Evolutionary conservation across 257 asterid genomes (phyloP), one percentile per base, ranked within the genome.

Genomic region (Jacaranda mimosifolia): DNA sequence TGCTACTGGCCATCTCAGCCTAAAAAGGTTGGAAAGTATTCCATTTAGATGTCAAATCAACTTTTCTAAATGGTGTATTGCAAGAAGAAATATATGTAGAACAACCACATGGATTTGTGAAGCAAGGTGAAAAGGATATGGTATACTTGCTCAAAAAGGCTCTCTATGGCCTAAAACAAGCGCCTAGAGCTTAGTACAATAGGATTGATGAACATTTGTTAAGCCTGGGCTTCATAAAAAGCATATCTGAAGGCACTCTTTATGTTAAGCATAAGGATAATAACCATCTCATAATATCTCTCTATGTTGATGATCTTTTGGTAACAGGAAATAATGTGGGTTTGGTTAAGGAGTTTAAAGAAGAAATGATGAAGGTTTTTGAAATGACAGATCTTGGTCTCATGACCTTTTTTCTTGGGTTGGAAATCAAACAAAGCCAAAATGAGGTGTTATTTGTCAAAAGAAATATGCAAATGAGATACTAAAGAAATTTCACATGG

Each of bases 251-350:
- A 73, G 36, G 36, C 10, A 48, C 76, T 4, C 21, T 74, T 3
- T 73, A 79, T 66, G 72, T 73, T 21, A 64, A 56, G 10, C 36
- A 17, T 9, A 7, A 0, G 18, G 10, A 46, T 8, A 5, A 18
- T 32, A 19, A 63, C 10, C 11, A 35, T 35, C n/a, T 63, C n/a
- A 63, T 63, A 7, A 12, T 36, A 4, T 72, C 62, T 4, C 6
- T 79, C 3, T 79, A 79, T 66, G 72, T 73, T 49, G 76, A 79
- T 67, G 79, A 73, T 45, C 9, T 78, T 1, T 26, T 78, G 5
- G 68, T 78, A 9, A 72, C 73, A 71, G 11, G 62, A 52, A 60
- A 21, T 14, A 51, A 71, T 35, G 56, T 2, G 13, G n/a, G 12
- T 3, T 5, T 35, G 3, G 18, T 78, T 6, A n/a, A 70, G 5